phyloP scores from a whole-genome alignment of 768 basidiomycete species.

The Agrocybe chaxingu region DNA sequence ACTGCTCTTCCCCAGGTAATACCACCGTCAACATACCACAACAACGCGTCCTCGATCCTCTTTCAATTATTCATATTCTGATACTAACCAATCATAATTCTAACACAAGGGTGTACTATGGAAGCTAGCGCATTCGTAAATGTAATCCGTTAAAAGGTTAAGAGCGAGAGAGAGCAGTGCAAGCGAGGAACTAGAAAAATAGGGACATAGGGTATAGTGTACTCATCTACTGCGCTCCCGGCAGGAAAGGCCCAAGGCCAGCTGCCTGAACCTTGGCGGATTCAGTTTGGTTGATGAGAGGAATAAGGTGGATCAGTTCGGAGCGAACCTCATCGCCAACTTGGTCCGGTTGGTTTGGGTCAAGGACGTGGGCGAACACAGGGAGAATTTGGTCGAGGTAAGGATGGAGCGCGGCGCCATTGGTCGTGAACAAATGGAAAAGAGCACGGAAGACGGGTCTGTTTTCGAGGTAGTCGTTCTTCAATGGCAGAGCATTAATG shows the following conservation, averaged over 20 bases:
- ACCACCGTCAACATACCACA: slow-evolving; percentile 26
- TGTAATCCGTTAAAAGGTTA: too few species aligned
- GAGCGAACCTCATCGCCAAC: slow-evolving; percentile 75
- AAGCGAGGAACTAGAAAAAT: slow-evolving; percentile 12
- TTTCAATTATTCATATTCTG: slow-evolving; percentile 4
- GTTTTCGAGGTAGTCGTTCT: slow-evolving; percentile 89
- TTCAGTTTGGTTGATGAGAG: slow-evolving; percentile 67
- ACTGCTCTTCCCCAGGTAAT: neutral
- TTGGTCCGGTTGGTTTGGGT: slow-evolving; percentile 72
- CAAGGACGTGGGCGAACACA: slow-evolving; percentile 80
- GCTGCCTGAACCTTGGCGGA: slow-evolving; percentile 80
- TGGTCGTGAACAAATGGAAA: slow-evolving; percentile 82
- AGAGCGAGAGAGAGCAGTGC: slow-evolving; percentile 8
- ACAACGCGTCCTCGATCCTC: slow-evolving; percentile 14
- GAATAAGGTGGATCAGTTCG: slow-evolving; percentile 73
- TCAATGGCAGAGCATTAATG: slow-evolving; percentile 77
- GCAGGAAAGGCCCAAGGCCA: slow-evolving; percentile 59
- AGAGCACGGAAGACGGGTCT: slow-evolving; percentile 84
- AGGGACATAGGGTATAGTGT: slow-evolving; percentile 11
- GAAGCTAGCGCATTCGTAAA: too few species aligned
- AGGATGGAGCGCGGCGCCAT: slow-evolving; percentile 65
- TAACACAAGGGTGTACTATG: too few species aligned
- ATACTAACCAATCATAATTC: neutral
- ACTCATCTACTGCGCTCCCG: slow-evolving; percentile 32
- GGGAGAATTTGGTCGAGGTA: slow-evolving; percentile 77